phyloP scores from a whole-genome alignment of 805 yeast genomes.

The Tetrapisispora iriomotensis region DNA sequence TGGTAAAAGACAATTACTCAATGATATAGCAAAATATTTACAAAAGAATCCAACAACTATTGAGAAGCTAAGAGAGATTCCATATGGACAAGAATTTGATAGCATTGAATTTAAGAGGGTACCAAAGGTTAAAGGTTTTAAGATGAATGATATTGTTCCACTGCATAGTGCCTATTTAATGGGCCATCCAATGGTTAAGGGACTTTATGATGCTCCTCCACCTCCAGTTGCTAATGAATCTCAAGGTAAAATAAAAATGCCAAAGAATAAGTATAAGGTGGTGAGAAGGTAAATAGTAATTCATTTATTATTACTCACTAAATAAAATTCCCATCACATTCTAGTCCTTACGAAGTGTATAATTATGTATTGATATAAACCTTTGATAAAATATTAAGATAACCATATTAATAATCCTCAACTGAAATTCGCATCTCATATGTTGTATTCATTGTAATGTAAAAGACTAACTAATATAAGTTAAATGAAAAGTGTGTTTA shows the following conservation, averaged over 20 bases:
- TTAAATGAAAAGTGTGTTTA: too few species aligned
- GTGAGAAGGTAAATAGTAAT: conserved; percentile 25
- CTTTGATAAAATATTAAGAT: too few species aligned
- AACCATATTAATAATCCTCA: too few species aligned
- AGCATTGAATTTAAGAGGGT: conserved; percentile 47
- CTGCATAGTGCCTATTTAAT: conserved; percentile 67
- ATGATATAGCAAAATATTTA: conserved; percentile 51
- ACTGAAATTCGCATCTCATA: too few species aligned
- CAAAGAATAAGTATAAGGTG: conserved; percentile 27
- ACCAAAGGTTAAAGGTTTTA: conserved; percentile 78
- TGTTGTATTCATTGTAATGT: too few species aligned
- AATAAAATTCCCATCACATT: not conserved
- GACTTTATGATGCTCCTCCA: conserved; percentile 47
- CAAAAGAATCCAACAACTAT: conserved; percentile 60
- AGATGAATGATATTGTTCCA: conserved; percentile 84
- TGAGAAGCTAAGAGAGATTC: conserved; percentile 49
- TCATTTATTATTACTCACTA: too few species aligned
- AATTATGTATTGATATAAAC: too few species aligned
- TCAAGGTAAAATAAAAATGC: conserved; percentile 24
- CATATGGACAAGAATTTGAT: conserved; percentile 54
- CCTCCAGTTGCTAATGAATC: conserved; percentile 29
- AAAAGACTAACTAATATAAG: too few species aligned
- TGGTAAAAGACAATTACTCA: conserved; percentile 59
- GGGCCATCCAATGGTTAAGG: conserved; percentile 75
- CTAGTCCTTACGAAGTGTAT: too few species aligned